Conservation (phyloP, 805 yeast genomes). For the Phaffomyces thermotolerans region DNA sequence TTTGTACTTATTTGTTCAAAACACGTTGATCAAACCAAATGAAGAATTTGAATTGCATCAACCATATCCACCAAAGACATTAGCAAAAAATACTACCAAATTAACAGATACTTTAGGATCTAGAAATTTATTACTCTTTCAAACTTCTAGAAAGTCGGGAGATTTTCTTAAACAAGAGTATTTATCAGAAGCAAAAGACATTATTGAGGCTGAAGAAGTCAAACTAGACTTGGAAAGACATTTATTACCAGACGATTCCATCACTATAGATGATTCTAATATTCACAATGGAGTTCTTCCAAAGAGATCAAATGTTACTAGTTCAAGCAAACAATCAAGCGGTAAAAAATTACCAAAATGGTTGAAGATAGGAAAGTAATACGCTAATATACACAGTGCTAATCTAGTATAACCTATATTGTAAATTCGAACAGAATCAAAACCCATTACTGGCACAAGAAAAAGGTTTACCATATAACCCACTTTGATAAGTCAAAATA, state of each 20-base stretch:
- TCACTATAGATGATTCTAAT: constrained; percentile 5
- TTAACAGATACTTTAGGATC: constrained; percentile 36
- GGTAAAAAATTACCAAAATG: constrained; percentile 32
- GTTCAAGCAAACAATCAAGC: background rate
- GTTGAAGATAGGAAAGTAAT: constrained; percentile 33
- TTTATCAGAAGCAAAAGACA: constrained; percentile 26
- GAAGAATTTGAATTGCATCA: constrained; percentile 33
- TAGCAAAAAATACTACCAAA: constrained; percentile 25
- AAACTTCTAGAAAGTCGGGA: constrained; percentile 14
- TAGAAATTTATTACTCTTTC: constrained; percentile 37
- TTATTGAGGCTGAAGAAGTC: constrained; percentile 26
- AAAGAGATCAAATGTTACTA: constrained; percentile 3
- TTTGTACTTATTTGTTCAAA: constrained; percentile 25
- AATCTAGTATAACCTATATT: too few species aligned
- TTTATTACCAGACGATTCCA: constrained; percentile 2
- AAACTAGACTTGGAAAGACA: constrained; percentile 11
- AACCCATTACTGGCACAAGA: constrained; percentile 41
- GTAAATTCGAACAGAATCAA: constrained; percentile 5
- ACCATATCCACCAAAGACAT: constrained; percentile 38
- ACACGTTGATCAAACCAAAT: constrained; percentile 24
- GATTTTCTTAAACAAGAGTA: constrained; percentile 25
- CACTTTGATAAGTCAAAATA: constrained; percentile 40
- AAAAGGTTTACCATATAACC: constrained; percentile 45
- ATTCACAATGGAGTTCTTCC: constrained; percentile 18
- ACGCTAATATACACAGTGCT: background rate